Evolutionary conservation across 495 filamentous ascomycete genomes (phyloP).

Genomic region (Bacidia gigantensis): DNA sequence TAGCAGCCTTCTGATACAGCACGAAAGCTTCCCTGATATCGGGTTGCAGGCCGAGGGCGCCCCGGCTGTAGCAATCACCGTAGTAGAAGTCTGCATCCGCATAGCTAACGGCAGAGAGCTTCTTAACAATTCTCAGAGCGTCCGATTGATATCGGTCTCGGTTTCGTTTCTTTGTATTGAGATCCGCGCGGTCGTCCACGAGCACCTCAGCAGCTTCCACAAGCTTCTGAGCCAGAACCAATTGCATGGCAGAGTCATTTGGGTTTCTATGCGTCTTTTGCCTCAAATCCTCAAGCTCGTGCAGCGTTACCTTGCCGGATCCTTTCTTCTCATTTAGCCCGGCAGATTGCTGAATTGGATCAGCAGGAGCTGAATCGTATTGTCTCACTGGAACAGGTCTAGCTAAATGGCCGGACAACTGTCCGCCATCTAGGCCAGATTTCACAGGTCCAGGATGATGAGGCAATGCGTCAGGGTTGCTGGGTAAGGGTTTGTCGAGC

Average conservation of each 20-base stretch:
- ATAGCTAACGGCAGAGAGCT: conserved; percentile 52
- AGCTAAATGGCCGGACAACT: conserved; percentile 22
- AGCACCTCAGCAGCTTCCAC: conserved; percentile 73
- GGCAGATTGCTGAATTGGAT: conserved; percentile 14
- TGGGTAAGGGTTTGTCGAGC: conserved; percentile 22
- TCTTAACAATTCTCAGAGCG: conserved; percentile 81
- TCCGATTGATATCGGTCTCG: conserved; percentile 76
- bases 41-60: conserved; percentile 50
- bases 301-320: conserved; percentile 49
- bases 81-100: conserved; percentile 88
- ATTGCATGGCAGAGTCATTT: conserved; percentile 51
- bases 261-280: conserved; percentile 53
- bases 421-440: conserved; percentile 49
- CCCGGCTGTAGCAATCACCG: conserved; percentile 78
- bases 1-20: conserved; percentile 88
- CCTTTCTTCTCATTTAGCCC: conserved; percentile 12
- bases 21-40: conserved; percentile 85
- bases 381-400: conserved; percentile 21
- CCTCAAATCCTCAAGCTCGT: conserved; percentile 65
- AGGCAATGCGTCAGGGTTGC: conserved; percentile 46
- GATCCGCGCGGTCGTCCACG: conserved; percentile 59
- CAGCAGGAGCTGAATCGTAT: conserved; percentile 22
- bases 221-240: conserved; percentile 69
- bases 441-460: conserved; percentile 46
- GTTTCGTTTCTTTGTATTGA: conserved; percentile 56